Base-by-base conservation (phyloP, 2,329 filamentous ascomycete species). In the Stemphylium beticola region DNA sequence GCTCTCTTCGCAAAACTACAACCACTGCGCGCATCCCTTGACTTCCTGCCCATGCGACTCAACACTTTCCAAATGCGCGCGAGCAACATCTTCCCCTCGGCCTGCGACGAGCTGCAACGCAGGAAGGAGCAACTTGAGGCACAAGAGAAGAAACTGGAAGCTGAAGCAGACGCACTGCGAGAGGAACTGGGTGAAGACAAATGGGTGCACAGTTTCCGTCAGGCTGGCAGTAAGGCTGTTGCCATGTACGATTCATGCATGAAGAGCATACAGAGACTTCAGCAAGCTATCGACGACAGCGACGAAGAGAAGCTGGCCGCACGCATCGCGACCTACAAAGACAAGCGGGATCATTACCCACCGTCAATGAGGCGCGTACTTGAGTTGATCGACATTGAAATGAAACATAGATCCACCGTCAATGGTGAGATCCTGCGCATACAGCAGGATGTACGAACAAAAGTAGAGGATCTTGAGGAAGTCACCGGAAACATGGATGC, bases 211-310 rank as follows among this genome's bases (percentile, higher is more conserved):
- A 93, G 98, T 32, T 99, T 99, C 79, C 87, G 93, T 52, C 93
- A 95, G 61, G 95, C 95, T 14, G 93, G 92, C 12, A 85, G 89
- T 53, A 92, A 97, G 76, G 93, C 95, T 4, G 87, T 95, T 64
- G 96, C 96, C 79, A 96, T 99, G 92, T 93, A 92, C 71, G 92
- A 96, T 64, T 97, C 93, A 3, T 91, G 98, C 18, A 91, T 96
- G 71, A 85, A 93, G 60, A 96, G 92, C 71, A 86, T 96, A 54
- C 77, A 81, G 41, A 96, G 96, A 76, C 82, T 99, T 32, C 87
- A 85, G 59, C 92, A 96, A 69, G 87, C 87, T 4, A 81, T 96
- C 14, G 91, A 96, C 54, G 82, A 85, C 10, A 88, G 87, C 7
- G 82, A 89, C 67, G 89, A 95, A 61, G 77, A 92, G 55, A 89